Base-by-base conservation (phyloP, 2,329 filamentous ascomycete genomes). In the Phyllosticta paracitricarpa region DNA sequence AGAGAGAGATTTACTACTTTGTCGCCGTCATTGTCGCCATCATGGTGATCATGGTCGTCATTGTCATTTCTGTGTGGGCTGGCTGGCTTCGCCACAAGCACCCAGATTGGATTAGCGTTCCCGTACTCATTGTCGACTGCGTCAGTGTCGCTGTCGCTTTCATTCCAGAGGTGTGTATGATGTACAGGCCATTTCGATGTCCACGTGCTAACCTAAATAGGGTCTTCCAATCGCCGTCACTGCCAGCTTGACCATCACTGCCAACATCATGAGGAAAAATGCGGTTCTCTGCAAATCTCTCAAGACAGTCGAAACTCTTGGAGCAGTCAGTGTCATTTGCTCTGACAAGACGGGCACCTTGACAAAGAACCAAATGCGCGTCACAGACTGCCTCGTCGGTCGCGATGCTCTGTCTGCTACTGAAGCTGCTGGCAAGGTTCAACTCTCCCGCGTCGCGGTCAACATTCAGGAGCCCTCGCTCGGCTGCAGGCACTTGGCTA, bases 261-360 rank as follows among this genome's bases (percentile, higher is more conserved):
- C 89, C 22, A 89, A 87, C 65, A 81, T 89, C 66, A 91, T 92
- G 89, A 81, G 81, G 64, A 85, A 87, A 74, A 86, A 91, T 71
- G 87, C 88, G 69, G 85, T 91, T 53, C 80, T 91, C 8, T 91
- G 88, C 83, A 91, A 91, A 74, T 89, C 86, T 0, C 78, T 92
- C 55, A 89, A 89, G 74, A 91, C 88, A 0, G 87, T 90, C 0
- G 88, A 91, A 73, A 91, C 88, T 0, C 79, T 91, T 0, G 88
- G 88, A 0, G 81, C 85, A 0, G 87, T 90, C 1, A 88, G 85
- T 0, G 82, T 89, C 7, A 85, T 91, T 51, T 89, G 88, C 70
- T 89, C 86, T 0, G 88, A 91, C 70, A 91, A 91, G 76, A 91
- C 88, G 0, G 88, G 88, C 3, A 89, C 86, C 0, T 74, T 89